Conservation (phyloP, 805 yeast genomes). For the Barnettozyma pratensis region DNA sequence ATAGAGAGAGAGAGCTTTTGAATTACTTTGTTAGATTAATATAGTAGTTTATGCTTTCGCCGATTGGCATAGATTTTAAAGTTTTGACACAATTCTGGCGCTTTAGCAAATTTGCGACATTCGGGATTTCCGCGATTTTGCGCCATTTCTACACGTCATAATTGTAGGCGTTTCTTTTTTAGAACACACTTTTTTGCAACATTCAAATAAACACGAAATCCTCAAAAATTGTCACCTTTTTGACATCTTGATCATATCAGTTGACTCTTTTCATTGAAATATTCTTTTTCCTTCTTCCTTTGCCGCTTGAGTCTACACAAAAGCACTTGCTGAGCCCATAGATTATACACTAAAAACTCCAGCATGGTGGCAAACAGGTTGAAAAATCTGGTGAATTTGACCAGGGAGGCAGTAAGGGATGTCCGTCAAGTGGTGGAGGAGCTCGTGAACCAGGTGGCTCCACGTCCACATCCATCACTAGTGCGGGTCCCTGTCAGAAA, state of each 20-base stretch:
- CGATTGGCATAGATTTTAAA: neutral
- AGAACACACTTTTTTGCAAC: neutral
- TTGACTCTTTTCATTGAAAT: neutral
- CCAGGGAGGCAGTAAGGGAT: constrained; percentile 42
- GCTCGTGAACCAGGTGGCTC: constrained; percentile 28
- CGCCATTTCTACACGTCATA: neutral
- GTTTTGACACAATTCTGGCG: neutral
- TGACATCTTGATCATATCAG: neutral
- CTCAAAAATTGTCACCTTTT: neutral
- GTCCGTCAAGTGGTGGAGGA: constrained; percentile 45
- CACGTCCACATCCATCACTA: constrained; percentile 30
- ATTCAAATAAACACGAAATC: neutral
- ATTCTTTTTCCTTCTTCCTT: neutral
- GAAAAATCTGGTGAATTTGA: constrained; percentile 40
- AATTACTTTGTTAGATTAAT: no score
- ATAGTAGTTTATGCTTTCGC: no score
- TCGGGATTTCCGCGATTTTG: no score
- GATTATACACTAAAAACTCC: neutral
- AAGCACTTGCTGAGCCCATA: neutral
- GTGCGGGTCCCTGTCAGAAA: constrained; percentile 37
- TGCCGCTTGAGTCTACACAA: no score
- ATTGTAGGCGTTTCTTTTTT: neutral
- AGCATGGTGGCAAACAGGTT: constrained; percentile 31
- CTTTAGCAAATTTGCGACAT: no score
- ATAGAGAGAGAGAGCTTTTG: no score